A percentile compares a stretch with the other conserved stretches of the same genome.
phyloP scores from a whole-genome alignment of 345 rosid species.

The Schrenkiella parvula region DNA sequence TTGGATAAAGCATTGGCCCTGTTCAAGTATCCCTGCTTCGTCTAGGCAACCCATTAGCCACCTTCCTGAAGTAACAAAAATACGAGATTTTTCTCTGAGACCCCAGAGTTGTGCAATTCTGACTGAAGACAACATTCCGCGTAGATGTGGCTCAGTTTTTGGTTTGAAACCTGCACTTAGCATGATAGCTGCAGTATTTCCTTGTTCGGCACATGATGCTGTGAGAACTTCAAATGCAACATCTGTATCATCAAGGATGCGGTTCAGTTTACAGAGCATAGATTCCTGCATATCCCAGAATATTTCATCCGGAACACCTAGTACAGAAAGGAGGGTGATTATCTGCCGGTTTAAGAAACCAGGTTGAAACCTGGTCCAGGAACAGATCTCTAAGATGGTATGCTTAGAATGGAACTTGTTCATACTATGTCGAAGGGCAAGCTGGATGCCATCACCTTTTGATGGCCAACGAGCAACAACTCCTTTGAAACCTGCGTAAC shows the following conservation, averaged over 20 bases:
- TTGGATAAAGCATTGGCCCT: slow-evolving; percentile 89
- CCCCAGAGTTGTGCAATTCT: slow-evolving; percentile 87
- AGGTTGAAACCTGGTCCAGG: slow-evolving; percentile 93
- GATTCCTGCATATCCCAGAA: slow-evolving; percentile 73
- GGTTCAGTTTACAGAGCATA: slow-evolving; percentile 59
- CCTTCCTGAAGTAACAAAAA: slow-evolving; percentile 76
- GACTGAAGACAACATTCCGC: slow-evolving; percentile 79
- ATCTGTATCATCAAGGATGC: slow-evolving; percentile 60
- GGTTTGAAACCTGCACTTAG: slow-evolving; percentile 88
- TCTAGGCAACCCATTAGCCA: slow-evolving; percentile 97
- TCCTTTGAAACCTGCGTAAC: slow-evolving; percentile 90
- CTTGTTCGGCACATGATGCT: slow-evolving; percentile 71
- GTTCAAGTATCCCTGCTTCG: slow-evolving; percentile 74
- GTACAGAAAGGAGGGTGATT: slow-evolving; percentile 60
- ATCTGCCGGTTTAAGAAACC: slow-evolving; percentile 93
- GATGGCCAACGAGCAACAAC: slow-evolving; percentile 93
- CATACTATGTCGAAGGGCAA: slow-evolving; percentile 76
- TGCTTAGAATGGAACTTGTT: slow-evolving; percentile 64
- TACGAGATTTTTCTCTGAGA: slow-evolving; percentile 80
- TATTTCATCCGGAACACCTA: slow-evolving; percentile 59
- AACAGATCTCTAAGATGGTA: slow-evolving; percentile 71
- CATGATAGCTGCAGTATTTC: slow-evolving; percentile 83
- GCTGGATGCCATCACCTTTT: slow-evolving; percentile 48
- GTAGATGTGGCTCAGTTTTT: slow-evolving; percentile 68
- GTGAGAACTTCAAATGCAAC: slow-evolving; percentile 83